A percentile compares a stretch with the other conserved stretches of the same genome.
These are phyloP conservation scores for Chlamydomonas asymmetrica DNA, from an alignment of 139 green algal species.

Conservation along the genomic window DNA sequence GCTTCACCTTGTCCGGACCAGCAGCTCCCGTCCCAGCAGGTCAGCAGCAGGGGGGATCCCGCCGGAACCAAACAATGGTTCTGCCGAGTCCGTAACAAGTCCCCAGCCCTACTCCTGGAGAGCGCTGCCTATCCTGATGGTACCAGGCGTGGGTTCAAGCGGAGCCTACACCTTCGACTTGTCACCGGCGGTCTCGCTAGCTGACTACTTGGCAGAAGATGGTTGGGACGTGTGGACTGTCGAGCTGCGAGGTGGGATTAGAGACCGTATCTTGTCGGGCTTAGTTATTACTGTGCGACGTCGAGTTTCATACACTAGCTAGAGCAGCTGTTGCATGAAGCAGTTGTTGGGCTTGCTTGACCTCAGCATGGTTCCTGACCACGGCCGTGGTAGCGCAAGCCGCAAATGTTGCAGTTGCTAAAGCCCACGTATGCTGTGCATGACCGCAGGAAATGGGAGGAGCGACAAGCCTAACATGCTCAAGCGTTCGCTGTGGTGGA, in stretches of 20 bases:
- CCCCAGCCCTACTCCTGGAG: neutral
- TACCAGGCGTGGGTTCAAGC: conserved; percentile 45
- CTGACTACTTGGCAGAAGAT: conserved; percentile 46
- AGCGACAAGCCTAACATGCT: conserved; percentile 43
- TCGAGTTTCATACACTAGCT: neutral
- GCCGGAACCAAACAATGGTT: neutral
- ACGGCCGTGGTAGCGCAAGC: neutral
- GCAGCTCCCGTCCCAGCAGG: neutral
- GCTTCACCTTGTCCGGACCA: conserved; percentile 44
- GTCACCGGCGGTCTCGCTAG: conserved; percentile 29
- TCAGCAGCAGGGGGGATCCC: neutral
- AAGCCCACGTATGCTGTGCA: neutral
- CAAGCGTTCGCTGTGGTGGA: conserved; percentile 37
- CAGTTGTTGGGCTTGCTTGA: neutral
- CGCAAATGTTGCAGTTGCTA: neutral
- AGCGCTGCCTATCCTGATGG: conserved; percentile 31
- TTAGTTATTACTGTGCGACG: no score
- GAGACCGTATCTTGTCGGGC: no score
- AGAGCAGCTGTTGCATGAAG: neutral
- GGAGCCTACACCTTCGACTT: conserved; percentile 57
- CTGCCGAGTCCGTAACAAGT: neutral
- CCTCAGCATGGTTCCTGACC: neutral
- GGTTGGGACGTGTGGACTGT: conserved; percentile 57
- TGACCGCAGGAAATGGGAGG: conserved; percentile 47
- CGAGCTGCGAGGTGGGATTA: conserved; percentile 56